phyloP scores from a whole-genome alignment of 129 eudicot species.

The Helichrysum umbraculigerum region DNA sequence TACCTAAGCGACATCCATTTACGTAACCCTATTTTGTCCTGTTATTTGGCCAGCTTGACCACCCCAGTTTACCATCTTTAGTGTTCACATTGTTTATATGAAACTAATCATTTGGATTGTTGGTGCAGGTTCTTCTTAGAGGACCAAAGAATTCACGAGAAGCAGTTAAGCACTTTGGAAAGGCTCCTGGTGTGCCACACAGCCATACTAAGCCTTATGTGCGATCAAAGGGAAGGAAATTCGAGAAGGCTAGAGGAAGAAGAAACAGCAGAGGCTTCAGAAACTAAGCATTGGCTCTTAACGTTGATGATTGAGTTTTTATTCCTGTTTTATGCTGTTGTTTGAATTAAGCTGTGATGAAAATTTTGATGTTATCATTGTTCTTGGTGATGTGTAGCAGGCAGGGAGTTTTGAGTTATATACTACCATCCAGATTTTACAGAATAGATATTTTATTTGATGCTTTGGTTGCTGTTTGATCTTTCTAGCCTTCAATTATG shows the following conservation, averaged over 20 bases:
- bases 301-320: background rate
- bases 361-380: constrained; percentile 13
- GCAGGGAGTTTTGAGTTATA: constrained; percentile 13
- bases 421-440: background rate
- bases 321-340: constrained; percentile 15
- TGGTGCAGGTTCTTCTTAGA: constrained; percentile 62
- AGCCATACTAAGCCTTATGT: constrained; percentile 81
- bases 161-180: constrained; percentile 73
- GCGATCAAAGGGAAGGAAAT: constrained; percentile 62
- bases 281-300: constrained; percentile 30
- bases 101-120: background rate
- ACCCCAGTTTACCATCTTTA: no score
- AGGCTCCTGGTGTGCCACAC: constrained; percentile 84
- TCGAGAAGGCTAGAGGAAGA: constrained; percentile 68
- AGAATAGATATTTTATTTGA: background rate
- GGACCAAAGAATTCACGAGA: constrained; percentile 68
- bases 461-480: background rate
- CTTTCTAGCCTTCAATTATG: background rate
- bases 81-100: no score
- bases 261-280: constrained; percentile 80
- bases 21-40: no score
- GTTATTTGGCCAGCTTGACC: no score
- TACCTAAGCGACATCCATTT: no score
- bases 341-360: constrained; percentile 14
- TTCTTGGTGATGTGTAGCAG: constrained; percentile 21